Evolutionary conservation across 805 yeast species (phyloP), one percentile per base, ranked within the genome.

Genomic region (Dipodascus albidus): DNA sequence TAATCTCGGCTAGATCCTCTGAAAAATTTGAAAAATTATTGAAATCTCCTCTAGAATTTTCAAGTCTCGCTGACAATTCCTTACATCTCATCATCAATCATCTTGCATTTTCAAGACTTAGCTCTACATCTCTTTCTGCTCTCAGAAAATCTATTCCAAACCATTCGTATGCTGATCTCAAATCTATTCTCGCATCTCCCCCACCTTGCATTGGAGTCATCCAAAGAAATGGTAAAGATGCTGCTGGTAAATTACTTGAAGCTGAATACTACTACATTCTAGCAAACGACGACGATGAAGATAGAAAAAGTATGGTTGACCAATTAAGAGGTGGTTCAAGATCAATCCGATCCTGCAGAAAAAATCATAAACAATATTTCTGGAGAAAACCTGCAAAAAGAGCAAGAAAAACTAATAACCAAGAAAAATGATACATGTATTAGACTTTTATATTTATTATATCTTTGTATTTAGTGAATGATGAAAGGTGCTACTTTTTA

Each of bases 241-340:
- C 98, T 2, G 95, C 96, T 1, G 99, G 98, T 9, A 88, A 89
- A 67, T 87, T 86, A 2, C 74, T 93, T 57, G 98, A 91, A 59
- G 95, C 88, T 66, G 97, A 93, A 66, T 93, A 87, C 64, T 93
- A 89, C 67, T 93, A 93, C 64, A 81, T 83, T 54, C 82, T 89
- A 2, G 98, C 89, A 59, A 77, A 81, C 49, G 99, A 93, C 67
- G 65, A 69, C 38, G 96, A 91, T 63, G 62, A 64, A 23, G 81
- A 81, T 50, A 81, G 99, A 64, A 81, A 80, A 44, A 68, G 68
- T 50, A 70, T 89, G 58, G 95, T 90, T 3, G 77, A 80, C 51
- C 82, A 85, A 48, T 71, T 88, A 52, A 85, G 87, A 64, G 97
- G 97, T 9, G 77, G 78, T 1, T 77, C 80, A 62, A 79, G 85